Evolutionary conservation across 768 basidiomycete species (phyloP), one percentile per base, ranked within the genome.

Genomic region (Xerocomus potaroensis): DNA sequence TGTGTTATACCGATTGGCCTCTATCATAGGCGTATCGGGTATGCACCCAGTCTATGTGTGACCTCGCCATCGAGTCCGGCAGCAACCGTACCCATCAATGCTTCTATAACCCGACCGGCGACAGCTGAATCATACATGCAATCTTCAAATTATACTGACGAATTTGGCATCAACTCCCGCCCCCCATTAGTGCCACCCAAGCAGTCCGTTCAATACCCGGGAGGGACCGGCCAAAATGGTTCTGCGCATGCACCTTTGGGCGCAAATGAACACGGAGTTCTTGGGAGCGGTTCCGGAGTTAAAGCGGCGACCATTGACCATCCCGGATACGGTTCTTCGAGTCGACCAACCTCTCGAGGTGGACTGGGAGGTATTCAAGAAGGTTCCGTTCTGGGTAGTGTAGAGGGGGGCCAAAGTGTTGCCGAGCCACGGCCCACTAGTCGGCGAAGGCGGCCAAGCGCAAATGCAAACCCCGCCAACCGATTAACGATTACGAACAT

Each of bases 21-120:
- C 29, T 15, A 15, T 18, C 21, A 23, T 53, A 77, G 77, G 53
- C 75, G 76, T n/a, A 79, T 79, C 24, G 77, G 76, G 3, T 53
- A 57, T 18, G 73, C 76, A 1, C 71, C 74, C 3, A 76, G 66
- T 47, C 61, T 75, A 24, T 74, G 62, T 32, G 47, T 56, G 19
- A 56, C 43, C 7, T 48, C 63, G 2, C 64, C 63, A 9, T 52
- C 64, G 18, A 64, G 59, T 34, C 58, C 57, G 1, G 61, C 66
- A 12, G 51, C 64, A 18, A 62, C 66, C 39, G 59, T 62, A 9
- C 64, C 66, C 32, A 59, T 61, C 37, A 61, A 48, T 31, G 62
- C 51, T 30, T 54, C 61, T 0, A 18, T 48, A 18, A 49, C 51
- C 42, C 63, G 58, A 22, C 54, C 63, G 32, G 43, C 24, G 38